Conservation (phyloP, 176 grass and related monocot species). For the Triticum monococcum region DNA sequence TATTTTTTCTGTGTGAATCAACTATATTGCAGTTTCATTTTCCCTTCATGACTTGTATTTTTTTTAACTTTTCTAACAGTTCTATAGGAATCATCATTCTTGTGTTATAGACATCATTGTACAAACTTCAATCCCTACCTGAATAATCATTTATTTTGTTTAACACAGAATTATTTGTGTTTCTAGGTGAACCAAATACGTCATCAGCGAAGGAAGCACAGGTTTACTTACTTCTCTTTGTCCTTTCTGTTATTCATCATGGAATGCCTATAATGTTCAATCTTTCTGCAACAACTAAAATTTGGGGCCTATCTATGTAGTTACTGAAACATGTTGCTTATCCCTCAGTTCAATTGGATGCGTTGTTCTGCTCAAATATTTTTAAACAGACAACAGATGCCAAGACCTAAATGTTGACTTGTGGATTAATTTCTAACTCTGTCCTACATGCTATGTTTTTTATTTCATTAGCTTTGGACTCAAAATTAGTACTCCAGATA, state of each 20-base stretch:
- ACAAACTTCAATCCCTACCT: constrained; percentile 4
- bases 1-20: not conserved
- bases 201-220: constrained; percentile 30
- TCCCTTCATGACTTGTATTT: constrained; percentile 2
- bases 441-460: not conserved
- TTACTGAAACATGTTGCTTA: not conserved
- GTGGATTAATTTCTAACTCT: constrained; percentile 2
- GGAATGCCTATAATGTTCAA: constrained; percentile 4
- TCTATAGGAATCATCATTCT: not conserved
- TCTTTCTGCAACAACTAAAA: not conserved
- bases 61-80: constrained; percentile 1
- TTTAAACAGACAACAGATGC: not conserved
- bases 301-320: not conserved
- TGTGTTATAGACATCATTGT: not conserved
- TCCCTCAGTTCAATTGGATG: not conserved
- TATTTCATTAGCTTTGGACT: not conserved
- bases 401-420: not conserved
- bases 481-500: not conserved
- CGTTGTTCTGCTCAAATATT: not conserved
- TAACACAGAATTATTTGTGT: constrained; percentile 2
- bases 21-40: constrained; percentile 8
- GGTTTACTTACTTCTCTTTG: constrained; percentile 25
- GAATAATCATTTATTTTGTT: constrained; percentile 16
- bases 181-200: constrained; percentile 33
- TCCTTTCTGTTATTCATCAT: not conserved